Evolutionary conservation across 306 rosid species (phyloP).

Genomic region (Quillaja saponaria): DNA sequence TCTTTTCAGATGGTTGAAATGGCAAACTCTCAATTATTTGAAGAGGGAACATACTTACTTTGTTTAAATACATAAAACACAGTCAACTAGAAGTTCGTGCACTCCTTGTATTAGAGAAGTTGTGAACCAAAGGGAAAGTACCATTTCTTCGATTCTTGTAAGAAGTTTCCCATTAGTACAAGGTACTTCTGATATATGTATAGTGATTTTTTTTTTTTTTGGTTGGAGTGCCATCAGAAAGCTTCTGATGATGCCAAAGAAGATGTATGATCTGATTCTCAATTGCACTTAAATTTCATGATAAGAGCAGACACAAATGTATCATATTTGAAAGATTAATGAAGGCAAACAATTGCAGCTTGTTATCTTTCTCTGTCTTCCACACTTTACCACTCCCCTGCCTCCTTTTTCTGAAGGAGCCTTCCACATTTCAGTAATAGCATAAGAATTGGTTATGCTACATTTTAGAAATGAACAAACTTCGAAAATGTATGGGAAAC

Average conservation of each 20-base stretch:
- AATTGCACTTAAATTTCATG: not conserved
- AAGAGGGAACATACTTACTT: slow-evolving; percentile 64
- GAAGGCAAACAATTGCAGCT: not conserved
- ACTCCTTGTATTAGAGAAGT: slow-evolving; percentile 23
- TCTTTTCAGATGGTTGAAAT: slow-evolving; percentile 58
- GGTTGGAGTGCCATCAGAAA: too few relatives aligned
- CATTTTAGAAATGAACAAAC: too few relatives aligned
- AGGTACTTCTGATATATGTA: slow-evolving; percentile 19
- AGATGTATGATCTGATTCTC: not conserved
- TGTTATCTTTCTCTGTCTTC: not conserved
- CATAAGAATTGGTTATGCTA: too few relatives aligned
- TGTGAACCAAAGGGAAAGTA: too few relatives aligned
- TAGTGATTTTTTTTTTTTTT: slow-evolving; percentile 9
- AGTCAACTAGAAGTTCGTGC: not conserved
- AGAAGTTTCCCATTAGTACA: too few relatives aligned
- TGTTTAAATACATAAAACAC: slow-evolving; percentile 43
- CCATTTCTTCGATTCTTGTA: too few relatives aligned
- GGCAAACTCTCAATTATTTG: slow-evolving; percentile 53
- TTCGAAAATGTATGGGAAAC: too few relatives aligned
- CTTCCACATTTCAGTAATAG: too few relatives aligned
- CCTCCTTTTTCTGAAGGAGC: too few relatives aligned
- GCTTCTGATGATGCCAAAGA: too few relatives aligned
- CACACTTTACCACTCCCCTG: too few relatives aligned
- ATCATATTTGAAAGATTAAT: slow-evolving; percentile 3
- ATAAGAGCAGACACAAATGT: slow-evolving; percentile 11